A percentile compares a stretch with the other conserved stretches of the same genome.
Evolutionary conservation across 331 rosid species (phyloP).

Genomic region (Pyracantha coccinea): DNA sequence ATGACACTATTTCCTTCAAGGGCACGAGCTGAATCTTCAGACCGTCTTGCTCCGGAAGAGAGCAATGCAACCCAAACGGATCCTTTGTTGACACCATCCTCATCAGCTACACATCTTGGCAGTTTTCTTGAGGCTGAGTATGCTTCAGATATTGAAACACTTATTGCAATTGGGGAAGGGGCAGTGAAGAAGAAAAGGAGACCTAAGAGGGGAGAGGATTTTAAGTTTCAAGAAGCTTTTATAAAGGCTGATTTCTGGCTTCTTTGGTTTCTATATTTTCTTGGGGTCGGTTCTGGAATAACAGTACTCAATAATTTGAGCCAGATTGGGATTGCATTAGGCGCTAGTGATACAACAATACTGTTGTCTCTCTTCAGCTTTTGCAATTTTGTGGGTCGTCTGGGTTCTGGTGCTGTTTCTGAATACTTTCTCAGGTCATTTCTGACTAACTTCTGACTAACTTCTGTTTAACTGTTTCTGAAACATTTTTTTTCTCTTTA

Average conservation of each 20-base stretch:
- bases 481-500: not conserved
- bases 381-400: slow-evolving; percentile 72
- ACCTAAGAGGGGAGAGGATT: slow-evolving; percentile 89
- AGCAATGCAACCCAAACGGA: slow-evolving; percentile 24
- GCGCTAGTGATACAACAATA: slow-evolving; percentile 48
- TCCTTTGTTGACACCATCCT: slow-evolving; percentile 56
- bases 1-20: slow-evolving; percentile 63
- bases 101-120: slow-evolving; percentile 45
- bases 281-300: slow-evolving; percentile 72
- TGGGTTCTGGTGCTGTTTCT: slow-evolving; percentile 74
- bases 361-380: slow-evolving; percentile 70
- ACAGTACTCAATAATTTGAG: slow-evolving; percentile 82
- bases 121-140: slow-evolving; percentile 47
- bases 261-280: slow-evolving; percentile 62
- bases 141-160: slow-evolving; percentile 53
- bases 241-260: slow-evolving; percentile 93
- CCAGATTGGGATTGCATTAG: slow-evolving; percentile 76
- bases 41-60: slow-evolving; percentile 19
- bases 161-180: slow-evolving; percentile 83
- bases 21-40: slow-evolving; percentile 32
- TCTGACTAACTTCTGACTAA: not conserved
- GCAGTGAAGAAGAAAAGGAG: slow-evolving; percentile 63
- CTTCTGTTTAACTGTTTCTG: not conserved
- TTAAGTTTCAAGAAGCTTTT: slow-evolving; percentile 52
- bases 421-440: slow-evolving; percentile 79